Evolutionary conservation across 345 rosid species (phyloP).

Genomic region (Dimocarpus longan): DNA sequence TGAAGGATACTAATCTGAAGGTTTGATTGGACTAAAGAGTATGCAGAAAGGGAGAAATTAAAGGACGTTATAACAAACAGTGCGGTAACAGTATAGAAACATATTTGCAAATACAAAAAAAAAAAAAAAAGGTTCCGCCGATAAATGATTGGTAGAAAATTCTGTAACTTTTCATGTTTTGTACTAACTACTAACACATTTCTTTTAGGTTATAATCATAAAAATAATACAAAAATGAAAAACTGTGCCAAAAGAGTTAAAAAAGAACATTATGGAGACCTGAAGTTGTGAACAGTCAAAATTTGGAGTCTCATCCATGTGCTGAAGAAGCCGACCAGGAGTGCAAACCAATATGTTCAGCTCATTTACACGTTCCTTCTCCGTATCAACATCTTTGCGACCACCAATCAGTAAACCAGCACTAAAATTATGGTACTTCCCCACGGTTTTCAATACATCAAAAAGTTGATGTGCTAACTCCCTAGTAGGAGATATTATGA

Average conservation of each 20-base stretch:
- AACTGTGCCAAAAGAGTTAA: not conserved
- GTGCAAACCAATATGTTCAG: slow-evolving; percentile 89
- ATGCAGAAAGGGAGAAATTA: not conserved
- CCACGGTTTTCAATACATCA: slow-evolving; percentile 70
- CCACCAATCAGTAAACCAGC: slow-evolving; percentile 94
- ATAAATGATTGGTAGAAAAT: slow-evolving; percentile 5
- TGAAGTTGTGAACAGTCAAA: slow-evolving; percentile 91
- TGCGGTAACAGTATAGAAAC: not conserved
- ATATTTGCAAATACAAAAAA: not conserved
- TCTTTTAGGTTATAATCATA: not conserved
- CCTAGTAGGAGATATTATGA: slow-evolving; percentile 89
- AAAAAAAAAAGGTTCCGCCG: not conserved
- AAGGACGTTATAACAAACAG: not conserved
- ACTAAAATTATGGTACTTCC: slow-evolving; percentile 78
- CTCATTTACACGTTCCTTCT: slow-evolving; percentile 78
- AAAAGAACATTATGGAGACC: slow-evolving; percentile 43
- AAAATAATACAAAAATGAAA: not conserved
- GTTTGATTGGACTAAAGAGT: not conserved
- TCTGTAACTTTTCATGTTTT: not conserved
- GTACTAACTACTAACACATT: not conserved
- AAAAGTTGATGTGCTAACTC: slow-evolving; percentile 87
- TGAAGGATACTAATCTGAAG: not conserved
- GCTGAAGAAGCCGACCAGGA: slow-evolving; percentile 96
- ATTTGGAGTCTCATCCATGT: slow-evolving; percentile 95
- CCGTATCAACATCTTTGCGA: slow-evolving; percentile 73